These are phyloP conservation scores for Eucalyptus regnans DNA, from an alignment of 345 rosid species.

Conservation along the genomic window DNA sequence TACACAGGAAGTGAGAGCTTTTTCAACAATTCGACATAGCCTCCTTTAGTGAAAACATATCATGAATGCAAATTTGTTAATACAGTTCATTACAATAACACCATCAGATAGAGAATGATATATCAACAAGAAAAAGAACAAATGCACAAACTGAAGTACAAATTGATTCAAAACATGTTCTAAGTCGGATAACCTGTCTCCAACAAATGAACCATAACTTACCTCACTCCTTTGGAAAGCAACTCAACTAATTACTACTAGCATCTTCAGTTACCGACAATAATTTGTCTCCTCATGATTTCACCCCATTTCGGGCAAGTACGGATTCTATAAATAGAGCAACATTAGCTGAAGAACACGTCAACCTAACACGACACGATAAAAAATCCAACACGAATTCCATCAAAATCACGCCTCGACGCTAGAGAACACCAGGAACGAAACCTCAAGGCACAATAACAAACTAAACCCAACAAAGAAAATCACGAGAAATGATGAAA, in stretches of 20 bases:
- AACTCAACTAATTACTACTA: not conserved
- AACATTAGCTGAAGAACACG: not conserved
- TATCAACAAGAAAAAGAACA: not conserved
- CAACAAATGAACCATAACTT: not conserved
- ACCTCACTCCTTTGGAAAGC: not conserved
- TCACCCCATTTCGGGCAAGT: not conserved
- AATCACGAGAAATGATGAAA: not conserved
- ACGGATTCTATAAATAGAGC: not conserved
- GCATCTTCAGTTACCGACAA: not conserved
- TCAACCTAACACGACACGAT: not conserved
- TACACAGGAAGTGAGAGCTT: slow-evolving; percentile 67
- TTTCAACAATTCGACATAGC: slow-evolving; percentile 78
- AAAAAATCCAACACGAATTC: not conserved
- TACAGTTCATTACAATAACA: not conserved
- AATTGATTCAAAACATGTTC: not conserved
- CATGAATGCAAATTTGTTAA: slow-evolving; percentile 14
- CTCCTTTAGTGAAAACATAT: slow-evolving; percentile 84
- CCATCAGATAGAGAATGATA: not conserved
- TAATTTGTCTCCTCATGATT: not conserved
- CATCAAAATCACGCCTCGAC: not conserved
- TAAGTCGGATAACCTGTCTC: no score
- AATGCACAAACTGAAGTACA: not conserved
- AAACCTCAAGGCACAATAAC: not conserved
- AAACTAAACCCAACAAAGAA: not conserved
- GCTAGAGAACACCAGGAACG: not conserved